Conservation (phyloP, 179 eudicot genomes). For the Camellia oleifera region DNA sequence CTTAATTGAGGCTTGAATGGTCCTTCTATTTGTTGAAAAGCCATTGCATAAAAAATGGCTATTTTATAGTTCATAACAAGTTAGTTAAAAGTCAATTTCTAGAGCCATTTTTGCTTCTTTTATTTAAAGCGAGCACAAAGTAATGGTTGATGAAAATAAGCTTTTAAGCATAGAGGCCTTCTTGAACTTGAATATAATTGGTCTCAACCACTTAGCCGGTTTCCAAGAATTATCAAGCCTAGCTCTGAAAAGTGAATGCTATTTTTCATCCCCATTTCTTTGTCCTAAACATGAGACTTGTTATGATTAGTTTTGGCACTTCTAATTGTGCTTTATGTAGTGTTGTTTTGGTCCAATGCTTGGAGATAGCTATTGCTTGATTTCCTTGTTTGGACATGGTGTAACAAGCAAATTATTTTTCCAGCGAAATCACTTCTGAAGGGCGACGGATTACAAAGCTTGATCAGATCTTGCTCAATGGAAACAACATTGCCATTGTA, state of each 20-base stretch:
- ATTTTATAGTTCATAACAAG: background rate
- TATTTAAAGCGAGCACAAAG: background rate
- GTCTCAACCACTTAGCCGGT: background rate
- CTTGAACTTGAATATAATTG: background rate
- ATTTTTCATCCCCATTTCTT: background rate
- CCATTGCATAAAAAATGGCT: background rate
- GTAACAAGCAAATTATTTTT: background rate
- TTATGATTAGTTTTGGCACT: background rate
- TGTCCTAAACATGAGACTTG: background rate
- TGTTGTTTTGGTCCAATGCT: background rate
- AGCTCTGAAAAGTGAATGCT: background rate
- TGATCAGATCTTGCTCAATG: conserved; percentile 93
- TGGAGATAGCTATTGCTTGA: background rate
- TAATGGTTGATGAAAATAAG: background rate
- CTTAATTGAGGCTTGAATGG: background rate
- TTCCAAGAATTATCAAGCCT: background rate
- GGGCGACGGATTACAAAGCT: conserved; percentile 95
- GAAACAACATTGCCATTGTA: conserved; percentile 98
- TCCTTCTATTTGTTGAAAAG: background rate
- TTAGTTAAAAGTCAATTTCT: background rate
- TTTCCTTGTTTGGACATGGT: background rate
- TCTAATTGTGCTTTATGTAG: background rate
- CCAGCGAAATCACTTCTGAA: conserved; percentile 96
- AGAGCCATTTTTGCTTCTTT: background rate
- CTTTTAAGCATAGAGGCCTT: background rate